Base-by-base conservation (phyloP, 1,284 basidiomycete genomes). In the Irpex sp. region DNA sequence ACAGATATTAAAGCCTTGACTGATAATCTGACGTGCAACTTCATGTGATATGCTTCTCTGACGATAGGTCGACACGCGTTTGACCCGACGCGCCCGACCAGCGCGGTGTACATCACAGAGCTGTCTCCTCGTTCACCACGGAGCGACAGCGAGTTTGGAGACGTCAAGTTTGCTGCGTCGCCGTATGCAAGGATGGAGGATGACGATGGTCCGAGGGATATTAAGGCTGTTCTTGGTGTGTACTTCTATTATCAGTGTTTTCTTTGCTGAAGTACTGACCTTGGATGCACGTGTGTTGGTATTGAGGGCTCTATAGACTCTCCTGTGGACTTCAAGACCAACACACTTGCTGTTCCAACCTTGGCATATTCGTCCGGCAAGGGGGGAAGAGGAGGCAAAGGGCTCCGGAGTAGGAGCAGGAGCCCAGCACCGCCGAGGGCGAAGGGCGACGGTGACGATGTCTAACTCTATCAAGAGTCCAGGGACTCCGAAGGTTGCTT, bases 151-250 rank as follows among this genome's bases (percentile, higher is more conserved):
- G 62, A 22, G n/a, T 66, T 65, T 13, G 71, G 43, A n/a, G 68
- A 64, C 9, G 13, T 24, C 58, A 59, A 70, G 67, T 45, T 70
- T 44, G 44, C 43, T 32, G 32, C 32, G 27, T 38, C 71, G 62
- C 24, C 62, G 15, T 72, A 72, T 63, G 62, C 69, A 3, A 58
- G 54, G 22, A 70, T 72, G 68, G 71, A 72, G 18, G 71, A 72
- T 62, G 71, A 72, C 65, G 27, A 24, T 44, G 24, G 24, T 22
- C 9, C 44, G 22, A 10, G 43, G 24, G 71, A 68, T 22, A 54
- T 62, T 56, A 72, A 72, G 69, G 54, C 15, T 42, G 66, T 32
- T 43, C 13, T 64, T 27, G 62, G 27, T 20, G 10, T 3, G n/a
- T 20, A 6, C 45, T 6, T 32, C 32, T 32, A 32, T 49, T 49